A percentile compares a stretch with the other conserved stretches of the same genome.
Evolutionary conservation across 192 early-diverging fungal genomes (phyloP).

Genomic region (Spizellomyces punctatus): DNA sequence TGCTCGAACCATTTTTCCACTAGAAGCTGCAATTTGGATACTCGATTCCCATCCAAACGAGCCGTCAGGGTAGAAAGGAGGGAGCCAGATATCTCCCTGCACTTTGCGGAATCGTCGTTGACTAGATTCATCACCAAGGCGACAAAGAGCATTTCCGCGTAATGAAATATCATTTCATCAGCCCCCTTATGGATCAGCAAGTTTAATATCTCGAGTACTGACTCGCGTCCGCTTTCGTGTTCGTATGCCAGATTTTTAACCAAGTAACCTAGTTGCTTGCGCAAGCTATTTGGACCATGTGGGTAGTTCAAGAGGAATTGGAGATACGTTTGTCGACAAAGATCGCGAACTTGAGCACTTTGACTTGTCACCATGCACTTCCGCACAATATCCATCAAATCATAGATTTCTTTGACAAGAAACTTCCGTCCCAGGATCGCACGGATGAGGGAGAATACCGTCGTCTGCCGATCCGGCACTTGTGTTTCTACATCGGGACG

Average conservation of each 20-base stretch:
- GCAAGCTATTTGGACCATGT: slow-evolving; percentile 76
- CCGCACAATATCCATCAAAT: slow-evolving; percentile 80
- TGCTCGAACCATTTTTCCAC: slow-evolving; percentile 73
- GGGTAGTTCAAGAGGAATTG: slow-evolving; percentile 97
- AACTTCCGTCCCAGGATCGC: slow-evolving; percentile 85
- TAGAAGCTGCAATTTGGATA: slow-evolving; percentile 67
- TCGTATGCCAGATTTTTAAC: slow-evolving; percentile 89
- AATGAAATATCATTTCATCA: slow-evolving; percentile 74
- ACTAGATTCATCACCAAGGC: slow-evolving; percentile 81
- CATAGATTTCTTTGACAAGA: slow-evolving; percentile 88
- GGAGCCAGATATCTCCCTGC: slow-evolving; percentile 82
- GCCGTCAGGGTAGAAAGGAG: slow-evolving; percentile 71
- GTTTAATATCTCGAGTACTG: slow-evolving; percentile 86
- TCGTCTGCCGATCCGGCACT: slow-evolving; percentile 80
- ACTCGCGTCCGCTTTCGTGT: slow-evolving; percentile 89
- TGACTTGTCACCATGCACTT: slow-evolving; percentile 89
- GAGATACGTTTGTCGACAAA: slow-evolving; percentile 79
- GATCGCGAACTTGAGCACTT: slow-evolving; percentile 72
- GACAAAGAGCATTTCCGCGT: slow-evolving; percentile 82
- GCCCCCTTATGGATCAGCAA: slow-evolving; percentile 78
- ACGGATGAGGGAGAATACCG: slow-evolving; percentile 83
- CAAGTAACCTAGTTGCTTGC: slow-evolving; percentile 85
- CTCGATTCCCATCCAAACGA: slow-evolving; percentile 60
- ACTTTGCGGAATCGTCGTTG: slow-evolving; percentile 92
- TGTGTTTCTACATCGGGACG: slow-evolving; percentile 78